These are phyloP conservation scores for Solanum rostratum DNA, from an alignment of 257 asterid genomes.

Conservation along the genomic window DNA sequence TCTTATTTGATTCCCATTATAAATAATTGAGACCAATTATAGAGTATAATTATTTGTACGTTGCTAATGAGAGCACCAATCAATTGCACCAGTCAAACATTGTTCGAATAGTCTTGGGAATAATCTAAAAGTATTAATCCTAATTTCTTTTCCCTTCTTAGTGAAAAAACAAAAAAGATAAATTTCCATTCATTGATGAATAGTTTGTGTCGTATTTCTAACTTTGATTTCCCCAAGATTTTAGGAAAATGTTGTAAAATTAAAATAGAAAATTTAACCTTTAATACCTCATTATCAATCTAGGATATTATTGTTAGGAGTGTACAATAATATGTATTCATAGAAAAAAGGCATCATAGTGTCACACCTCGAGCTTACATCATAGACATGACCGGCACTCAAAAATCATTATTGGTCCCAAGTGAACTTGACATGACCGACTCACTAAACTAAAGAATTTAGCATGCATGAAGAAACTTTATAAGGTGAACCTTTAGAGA, in stretches of 20 bases:
- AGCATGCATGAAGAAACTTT: too few species aligned
- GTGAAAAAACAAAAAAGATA: not conserved
- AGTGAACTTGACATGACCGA: too few species aligned
- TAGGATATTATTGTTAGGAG: not conserved
- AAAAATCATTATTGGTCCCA: too few species aligned
- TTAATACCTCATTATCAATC: not conserved
- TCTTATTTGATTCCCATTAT: slow-evolving; percentile 1
- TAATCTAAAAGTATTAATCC: not conserved
- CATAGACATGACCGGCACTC: too few species aligned
- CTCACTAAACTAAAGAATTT: too few species aligned
- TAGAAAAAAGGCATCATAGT: too few species aligned
- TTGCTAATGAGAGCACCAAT: not conserved
- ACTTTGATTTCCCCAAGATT: not conserved
- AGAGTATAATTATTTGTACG: not conserved
- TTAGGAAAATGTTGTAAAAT: not conserved
- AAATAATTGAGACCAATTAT: slow-evolving; percentile 1
- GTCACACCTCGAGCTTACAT: too few species aligned
- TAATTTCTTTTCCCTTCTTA: not conserved
- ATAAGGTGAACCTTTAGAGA: too few species aligned
- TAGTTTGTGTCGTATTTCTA: not conserved
- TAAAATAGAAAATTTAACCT: not conserved
- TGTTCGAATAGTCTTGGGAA: not conserved
- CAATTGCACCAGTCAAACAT: not conserved
- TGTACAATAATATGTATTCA: too few species aligned
- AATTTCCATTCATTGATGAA: not conserved